Evolutionary conservation across 2,329 filamentous ascomycete genomes (phyloP), one percentile per base, ranked within the genome.

Genomic region (Stagonosporopsis vannaccii): DNA sequence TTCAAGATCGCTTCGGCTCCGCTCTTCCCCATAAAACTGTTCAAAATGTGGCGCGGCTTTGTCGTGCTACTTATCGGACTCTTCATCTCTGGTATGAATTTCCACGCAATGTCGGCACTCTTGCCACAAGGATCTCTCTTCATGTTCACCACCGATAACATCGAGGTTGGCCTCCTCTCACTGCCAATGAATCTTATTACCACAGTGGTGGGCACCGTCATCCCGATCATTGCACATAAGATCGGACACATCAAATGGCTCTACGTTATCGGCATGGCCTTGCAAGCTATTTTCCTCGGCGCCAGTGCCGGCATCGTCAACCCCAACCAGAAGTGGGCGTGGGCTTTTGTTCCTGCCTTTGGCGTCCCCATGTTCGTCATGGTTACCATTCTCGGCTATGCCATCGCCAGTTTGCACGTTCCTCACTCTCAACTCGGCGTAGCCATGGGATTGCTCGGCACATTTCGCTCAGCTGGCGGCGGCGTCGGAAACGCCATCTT

Each of bases 291-390:
- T 17, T 45, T 45, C 19, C 26, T 45, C 28, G 42, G 42, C 42
- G 42, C 42, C 42, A 45, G 42, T 45, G 42, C 42, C 17, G 17
- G 17, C 8, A 15, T 28, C 30, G 42, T 45, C 42, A 45, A 35
- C 17, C 42, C 42, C 19, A 45, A 45, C 19, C 33, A 23, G 0
- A 33, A 23, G 28, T 45, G 42, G 42, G 42, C 28, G 12, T 45
- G 42, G 42, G 42, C 42, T 35, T 45, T 45, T 23, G 28, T 45
- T 45, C 42, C 42, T 45, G 42, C 42, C 42, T 33, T 45, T 45
- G 42, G 42, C 23, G 42, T 45, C 11, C 42, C 42, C 17, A 45
- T 45, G 42, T 45, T 45, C 13, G 19, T 23, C 42, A 45, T 45
- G 42, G 42, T 45, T 22, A 45, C 42, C 17, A 35, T 45, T 45